Base-by-base conservation (phyloP, 495 filamentous ascomycete species). In the Cetradonia linearis region DNA sequence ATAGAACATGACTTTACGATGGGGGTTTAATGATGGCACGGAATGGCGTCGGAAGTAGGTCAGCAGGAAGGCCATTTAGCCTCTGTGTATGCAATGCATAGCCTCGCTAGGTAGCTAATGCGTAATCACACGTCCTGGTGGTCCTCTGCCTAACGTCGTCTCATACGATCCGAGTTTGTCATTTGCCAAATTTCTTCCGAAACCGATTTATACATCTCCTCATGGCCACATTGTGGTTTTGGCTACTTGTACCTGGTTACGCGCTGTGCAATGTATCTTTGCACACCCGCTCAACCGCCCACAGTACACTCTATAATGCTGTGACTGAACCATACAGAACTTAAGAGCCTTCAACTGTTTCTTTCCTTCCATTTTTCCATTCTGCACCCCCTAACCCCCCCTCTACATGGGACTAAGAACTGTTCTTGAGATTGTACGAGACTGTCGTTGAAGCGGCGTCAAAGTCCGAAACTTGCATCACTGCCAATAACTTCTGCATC, bases 1-100 rank as follows among this genome's bases (percentile, higher is more conserved):
- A 96, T 98, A 70, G 93, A 97, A 75, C 88, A 97, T 70, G 93
- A 98, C 70, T 96, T 94, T 71, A 98, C 93, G 2, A 98, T 97
- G 91, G 89, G 92, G 2, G 84, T 98, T 33, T 96, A 71, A 72
- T 4, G 42, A 30, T 31, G 27, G 33, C 23, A 59, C 33, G 31
- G 13, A n/a, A n/a, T 14, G 27, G 44, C 56, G 7, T 50, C n/a
- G 20, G 11, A 44, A 38, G 56, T 31, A 30, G 20, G 7, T 49
- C 25, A 50, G 14, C 28, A 28, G 50, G 16, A 33, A 20, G 18
- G 33, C 13, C n/a, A 23, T 13, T 36, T 36, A n/a, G n/a, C n/a
- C 3, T 7, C 50, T 54, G 50, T 1, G 5, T 30, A 56, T 28
- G 23, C 16, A 27, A 56, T 8, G 25, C n/a, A 38, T 23, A 36